Conservation (phyloP, 192 early-diverging fungal genomes). For the Umbelopsis vinacea region DNA sequence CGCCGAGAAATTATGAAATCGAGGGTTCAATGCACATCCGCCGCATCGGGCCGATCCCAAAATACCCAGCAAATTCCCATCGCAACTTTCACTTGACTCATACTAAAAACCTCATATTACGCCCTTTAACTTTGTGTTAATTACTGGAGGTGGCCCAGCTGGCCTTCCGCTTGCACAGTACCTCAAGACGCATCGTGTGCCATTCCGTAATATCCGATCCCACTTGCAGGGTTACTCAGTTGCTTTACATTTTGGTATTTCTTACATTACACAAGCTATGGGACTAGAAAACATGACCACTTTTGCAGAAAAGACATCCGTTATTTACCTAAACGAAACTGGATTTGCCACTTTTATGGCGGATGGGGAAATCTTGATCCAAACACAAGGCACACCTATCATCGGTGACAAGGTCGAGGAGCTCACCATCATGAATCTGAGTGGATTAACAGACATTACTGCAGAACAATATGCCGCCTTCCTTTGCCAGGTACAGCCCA, state of each 20-base stretch:
- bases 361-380: not conserved
- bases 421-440: not conserved
- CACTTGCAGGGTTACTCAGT: conserved; percentile 3
- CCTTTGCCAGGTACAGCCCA: conserved; percentile 3
- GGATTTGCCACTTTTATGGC: conserved; percentile 1
- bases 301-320: not conserved
- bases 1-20: no score
- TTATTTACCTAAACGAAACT: not conserved
- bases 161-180: not conserved
- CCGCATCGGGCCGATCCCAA: no score
- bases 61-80: no score
- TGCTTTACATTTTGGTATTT: conserved; percentile 1
- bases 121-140: not conserved
- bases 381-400: not conserved
- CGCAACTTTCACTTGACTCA: no score
- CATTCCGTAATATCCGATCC: not conserved
- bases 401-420: not conserved
- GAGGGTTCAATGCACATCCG: no score
- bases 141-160: not conserved
- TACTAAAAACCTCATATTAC: no score
- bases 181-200: not conserved
- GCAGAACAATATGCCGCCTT: not conserved
- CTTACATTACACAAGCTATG: not conserved
- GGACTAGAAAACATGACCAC: not conserved
- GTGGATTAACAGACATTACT: not conserved